A percentile compares a stretch with the other conserved stretches of the same genome.
These are phyloP conservation scores for Chrysosporium keratinophilum DNA, from an alignment of 2,329 filamentous ascomycete species.

Conservation along the genomic window DNA sequence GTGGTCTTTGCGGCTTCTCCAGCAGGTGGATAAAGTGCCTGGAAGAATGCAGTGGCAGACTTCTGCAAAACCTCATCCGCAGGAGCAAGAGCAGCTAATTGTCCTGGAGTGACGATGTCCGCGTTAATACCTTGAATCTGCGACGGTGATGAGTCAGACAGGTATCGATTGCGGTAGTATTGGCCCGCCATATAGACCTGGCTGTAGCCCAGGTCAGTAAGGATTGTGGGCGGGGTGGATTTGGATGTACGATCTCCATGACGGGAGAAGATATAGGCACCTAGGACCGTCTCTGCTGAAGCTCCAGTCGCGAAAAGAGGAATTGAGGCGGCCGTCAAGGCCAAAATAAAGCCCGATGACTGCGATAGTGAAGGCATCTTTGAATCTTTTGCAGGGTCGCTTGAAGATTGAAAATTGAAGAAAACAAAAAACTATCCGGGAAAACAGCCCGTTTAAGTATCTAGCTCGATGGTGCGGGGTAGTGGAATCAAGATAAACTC, in stretches of 20 bases:
- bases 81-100: constrained; percentile 63
- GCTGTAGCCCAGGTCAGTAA: constrained; percentile 70
- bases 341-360: neutral
- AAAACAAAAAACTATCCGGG: no score
- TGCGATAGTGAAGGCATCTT: constrained; percentile 7
- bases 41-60: constrained; percentile 69
- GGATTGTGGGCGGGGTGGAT: constrained; percentile 54
- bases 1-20: constrained; percentile 47
- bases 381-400: neutral
- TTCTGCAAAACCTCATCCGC: constrained; percentile 67
- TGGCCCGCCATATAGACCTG: constrained; percentile 62
- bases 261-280: constrained; percentile 76
- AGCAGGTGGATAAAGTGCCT: constrained; percentile 76
- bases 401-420: no score
- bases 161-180: constrained; percentile 69
- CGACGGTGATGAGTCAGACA: constrained; percentile 48
- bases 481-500: no score
- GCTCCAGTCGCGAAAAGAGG: constrained; percentile 18
- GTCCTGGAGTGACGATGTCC: constrained; percentile 55
- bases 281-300: constrained; percentile 58
- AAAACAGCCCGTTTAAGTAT: no score
- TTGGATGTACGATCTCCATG: constrained; percentile 85
- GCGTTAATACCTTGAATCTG: constrained; percentile 57
- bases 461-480: no score
- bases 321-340: constrained; percentile 17